These are phyloP conservation scores for Candida koratica DNA, from an alignment of 805 yeast species.

Conservation along the genomic window DNA sequence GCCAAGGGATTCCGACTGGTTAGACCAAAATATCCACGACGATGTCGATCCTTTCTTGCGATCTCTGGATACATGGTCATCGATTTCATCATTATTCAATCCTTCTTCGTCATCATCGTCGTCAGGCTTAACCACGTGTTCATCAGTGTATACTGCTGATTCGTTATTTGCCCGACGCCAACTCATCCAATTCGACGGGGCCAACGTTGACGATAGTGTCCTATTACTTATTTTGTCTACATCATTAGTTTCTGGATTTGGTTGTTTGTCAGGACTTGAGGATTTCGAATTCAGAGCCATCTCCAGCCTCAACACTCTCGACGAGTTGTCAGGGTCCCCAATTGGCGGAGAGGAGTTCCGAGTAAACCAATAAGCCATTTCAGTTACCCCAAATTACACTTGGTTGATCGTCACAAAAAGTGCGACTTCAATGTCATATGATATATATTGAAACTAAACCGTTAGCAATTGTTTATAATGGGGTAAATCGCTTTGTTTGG, in stretches of 20 bases:
- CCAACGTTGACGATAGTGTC: constrained; percentile 12
- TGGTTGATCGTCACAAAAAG: neutral
- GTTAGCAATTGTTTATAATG: constrained; percentile 4
- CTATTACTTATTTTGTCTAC: constrained; percentile 4
- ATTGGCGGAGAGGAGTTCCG: constrained; percentile 1
- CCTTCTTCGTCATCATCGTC: constrained; percentile 22
- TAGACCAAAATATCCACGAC: constrained; percentile 36
- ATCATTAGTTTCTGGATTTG: neutral
- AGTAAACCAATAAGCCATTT: constrained; percentile 6
- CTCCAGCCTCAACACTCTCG: neutral
- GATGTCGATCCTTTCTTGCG: constrained; percentile 19
- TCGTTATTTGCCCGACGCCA: constrained; percentile 11
- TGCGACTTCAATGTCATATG: too few species aligned
- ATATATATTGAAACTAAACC: neutral
- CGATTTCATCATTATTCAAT: constrained; percentile 30
- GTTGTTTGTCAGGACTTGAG: neutral
- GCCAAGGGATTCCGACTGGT: neutral
- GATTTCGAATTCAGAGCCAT: neutral
- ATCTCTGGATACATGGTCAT: constrained; percentile 25
- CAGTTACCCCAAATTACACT: neutral
- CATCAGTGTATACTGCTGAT: constrained; percentile 13
- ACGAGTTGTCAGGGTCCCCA: neutral
- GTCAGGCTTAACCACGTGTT: constrained; percentile 15
- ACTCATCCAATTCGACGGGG: constrained; percentile 14
- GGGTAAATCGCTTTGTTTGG: constrained; percentile 9